These are phyloP conservation scores for Neurospora discreta DNA, from an alignment of 495 filamentous ascomycete genomes.

Conservation along the genomic window DNA sequence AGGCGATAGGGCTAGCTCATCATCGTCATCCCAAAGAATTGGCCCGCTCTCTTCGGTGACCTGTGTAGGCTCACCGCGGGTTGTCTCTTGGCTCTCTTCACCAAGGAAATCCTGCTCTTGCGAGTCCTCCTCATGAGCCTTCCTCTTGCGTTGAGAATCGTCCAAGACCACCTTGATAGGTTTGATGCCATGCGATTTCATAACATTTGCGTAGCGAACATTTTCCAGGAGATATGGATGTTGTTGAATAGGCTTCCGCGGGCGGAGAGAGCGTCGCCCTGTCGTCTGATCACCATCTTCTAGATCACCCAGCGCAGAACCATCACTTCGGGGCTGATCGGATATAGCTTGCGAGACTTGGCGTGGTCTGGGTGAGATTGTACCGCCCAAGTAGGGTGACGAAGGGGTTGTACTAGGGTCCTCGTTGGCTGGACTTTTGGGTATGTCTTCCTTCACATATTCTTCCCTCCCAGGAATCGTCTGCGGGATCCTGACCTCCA, in stretches of 20 bases:
- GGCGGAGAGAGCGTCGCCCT: slow-evolving; percentile 40
- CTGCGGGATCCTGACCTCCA: neutral
- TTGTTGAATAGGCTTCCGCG: slow-evolving; percentile 64
- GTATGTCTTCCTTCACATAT: neutral
- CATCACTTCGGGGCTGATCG: neutral
- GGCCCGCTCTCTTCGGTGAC: slow-evolving; percentile 19
- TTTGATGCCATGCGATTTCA: slow-evolving; percentile 51
- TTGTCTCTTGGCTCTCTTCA: slow-evolving; percentile 37
- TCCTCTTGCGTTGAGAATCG: slow-evolving; percentile 19
- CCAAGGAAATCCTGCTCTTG: slow-evolving; percentile 37
- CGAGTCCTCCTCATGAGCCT: slow-evolving; percentile 29
- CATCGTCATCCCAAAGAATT: slow-evolving; percentile 11
- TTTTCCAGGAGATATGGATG: slow-evolving; percentile 62
- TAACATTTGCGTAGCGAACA: slow-evolving; percentile 49
- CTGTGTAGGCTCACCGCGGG: slow-evolving; percentile 9
- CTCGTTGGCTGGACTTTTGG: neutral
- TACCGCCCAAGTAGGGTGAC: neutral
- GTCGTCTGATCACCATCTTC: slow-evolving; percentile 10
- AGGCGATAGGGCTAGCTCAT: slow-evolving; percentile 17
- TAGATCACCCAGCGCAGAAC: neutral
- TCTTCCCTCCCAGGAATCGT: neutral
- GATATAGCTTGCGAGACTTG: neutral
- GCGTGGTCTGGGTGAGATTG: neutral
- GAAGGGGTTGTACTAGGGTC: neutral
- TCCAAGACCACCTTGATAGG: slow-evolving; percentile 42